phyloP scores from a whole-genome alignment of 140 eudicot genomes.

The Eryngium alpinum region DNA sequence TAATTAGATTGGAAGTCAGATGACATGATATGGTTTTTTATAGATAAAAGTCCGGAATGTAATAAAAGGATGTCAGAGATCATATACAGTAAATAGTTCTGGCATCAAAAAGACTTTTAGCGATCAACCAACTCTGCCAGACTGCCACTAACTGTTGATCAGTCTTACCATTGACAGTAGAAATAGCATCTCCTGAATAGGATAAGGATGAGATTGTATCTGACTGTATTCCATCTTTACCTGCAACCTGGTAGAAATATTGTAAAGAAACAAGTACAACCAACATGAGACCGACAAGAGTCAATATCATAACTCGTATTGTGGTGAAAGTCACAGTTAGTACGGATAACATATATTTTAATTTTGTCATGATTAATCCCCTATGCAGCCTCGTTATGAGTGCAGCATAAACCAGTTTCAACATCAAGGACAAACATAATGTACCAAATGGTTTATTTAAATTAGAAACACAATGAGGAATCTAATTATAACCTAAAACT shows the following conservation, averaged over 20 bases:
- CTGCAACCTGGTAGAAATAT: constrained; percentile 32
- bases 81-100: not conserved
- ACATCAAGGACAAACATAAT: not conserved
- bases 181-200: constrained; percentile 27
- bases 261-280: not conserved
- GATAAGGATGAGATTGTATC: constrained; percentile 21
- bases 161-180: constrained; percentile 33
- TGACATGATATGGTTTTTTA: not conserved
- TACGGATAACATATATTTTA: not conserved
- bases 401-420: not conserved
- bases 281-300: not conserved
- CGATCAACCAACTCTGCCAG: too few species aligned
- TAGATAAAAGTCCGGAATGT: not conserved
- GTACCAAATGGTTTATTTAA: not conserved
- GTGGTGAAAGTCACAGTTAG: not conserved
- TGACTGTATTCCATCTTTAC: constrained; percentile 37
- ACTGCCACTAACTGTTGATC: constrained; percentile 26
- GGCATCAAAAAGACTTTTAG: not conserved
- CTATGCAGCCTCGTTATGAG: not conserved
- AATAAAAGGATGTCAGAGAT: not conserved
- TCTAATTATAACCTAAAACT: not conserved
- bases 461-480: not conserved
- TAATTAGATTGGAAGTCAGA: not conserved
- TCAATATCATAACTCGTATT: not conserved
- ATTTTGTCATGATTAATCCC: not conserved